Percentiles rank a stretch among this genome's conserved stretches.
Conservation (phyloP, 345 rosid genomes). For the Gossypium raimondii region DNA sequence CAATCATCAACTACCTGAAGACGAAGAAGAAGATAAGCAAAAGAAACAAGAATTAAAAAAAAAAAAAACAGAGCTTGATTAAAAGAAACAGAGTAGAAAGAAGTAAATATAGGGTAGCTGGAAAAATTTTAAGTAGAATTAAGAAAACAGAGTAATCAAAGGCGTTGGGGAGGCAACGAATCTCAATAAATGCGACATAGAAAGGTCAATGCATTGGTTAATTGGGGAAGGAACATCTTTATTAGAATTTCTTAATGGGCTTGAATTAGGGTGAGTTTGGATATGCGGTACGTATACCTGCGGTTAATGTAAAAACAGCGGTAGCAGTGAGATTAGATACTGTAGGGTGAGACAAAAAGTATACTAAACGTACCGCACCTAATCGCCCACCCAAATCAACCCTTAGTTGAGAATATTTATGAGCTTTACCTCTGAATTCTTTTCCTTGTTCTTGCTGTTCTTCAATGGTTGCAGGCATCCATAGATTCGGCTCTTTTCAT, state of each 20-base stretch:
- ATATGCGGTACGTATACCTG: fast-evolving
- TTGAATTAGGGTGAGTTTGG: not conserved
- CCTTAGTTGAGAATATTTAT: constrained; percentile 15
- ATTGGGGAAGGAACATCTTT: too few species aligned
- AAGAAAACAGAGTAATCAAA: not conserved
- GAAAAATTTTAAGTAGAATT: too few species aligned
- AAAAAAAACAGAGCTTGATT: not conserved
- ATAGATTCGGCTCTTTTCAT: not conserved
- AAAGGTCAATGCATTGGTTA: not conserved
- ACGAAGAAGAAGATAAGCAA: too few species aligned
- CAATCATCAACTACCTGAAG: constrained; percentile 16
- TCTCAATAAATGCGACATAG: constrained; percentile 9
- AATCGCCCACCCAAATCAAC: too few species aligned
- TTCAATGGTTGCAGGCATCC: constrained; percentile 21
- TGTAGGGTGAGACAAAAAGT: too few species aligned
- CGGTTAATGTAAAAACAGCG: too few species aligned
- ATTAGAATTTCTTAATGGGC: not conserved
- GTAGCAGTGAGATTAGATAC: too few species aligned
- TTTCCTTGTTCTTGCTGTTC: not conserved
- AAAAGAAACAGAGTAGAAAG: not conserved
- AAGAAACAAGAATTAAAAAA: not conserved
- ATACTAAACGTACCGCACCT: too few species aligned
- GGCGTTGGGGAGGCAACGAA: not conserved
- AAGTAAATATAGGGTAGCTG: too few species aligned
- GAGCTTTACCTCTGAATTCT: constrained; percentile 13